Evolutionary conservation across 179 eudicot genomes (phyloP).

Genomic region (Drosera spatulata): DNA sequence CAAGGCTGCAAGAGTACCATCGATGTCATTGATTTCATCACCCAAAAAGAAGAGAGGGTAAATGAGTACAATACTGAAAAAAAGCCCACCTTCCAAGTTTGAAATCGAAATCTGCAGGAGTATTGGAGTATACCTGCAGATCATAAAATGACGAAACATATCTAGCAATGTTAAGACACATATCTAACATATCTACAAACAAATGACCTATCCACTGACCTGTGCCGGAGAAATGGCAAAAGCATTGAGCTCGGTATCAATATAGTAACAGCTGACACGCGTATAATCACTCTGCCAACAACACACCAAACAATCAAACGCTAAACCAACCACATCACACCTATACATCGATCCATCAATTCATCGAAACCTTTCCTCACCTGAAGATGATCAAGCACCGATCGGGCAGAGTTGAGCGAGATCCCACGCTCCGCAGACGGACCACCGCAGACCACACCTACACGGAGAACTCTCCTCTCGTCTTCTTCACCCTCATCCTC

Average conservation of each 20-base stretch:
- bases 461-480: conserved; percentile 33
- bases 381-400: conserved; percentile 89
- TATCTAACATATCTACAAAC: not conserved
- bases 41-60: not conserved
- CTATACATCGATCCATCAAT: too few relatives aligned
- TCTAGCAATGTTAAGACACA: not conserved
- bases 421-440: conserved; percentile 91
- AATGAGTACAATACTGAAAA: not conserved
- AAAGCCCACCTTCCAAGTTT: conserved; percentile 60
- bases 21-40: not conserved
- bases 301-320: not conserved
- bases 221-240: conserved; percentile 82
- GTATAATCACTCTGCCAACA: conserved; percentile 51
- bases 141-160: not conserved
- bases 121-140: conserved; percentile 78
- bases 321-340: not conserved
- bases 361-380: conserved; percentile 14
- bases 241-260: conserved; percentile 70
- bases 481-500: conserved; percentile 8
- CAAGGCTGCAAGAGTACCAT: conserved; percentile 44
- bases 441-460: conserved; percentile 81
- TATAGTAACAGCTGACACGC: conserved; percentile 80
- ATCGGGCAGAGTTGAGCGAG: conserved; percentile 82
- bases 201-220: conserved; percentile 20
- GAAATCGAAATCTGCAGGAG: conserved; percentile 93